These are phyloP conservation scores for Hebeloma cylindrosporum DNA, from an alignment of 768 basidiomycete species.

Conservation along the genomic window DNA sequence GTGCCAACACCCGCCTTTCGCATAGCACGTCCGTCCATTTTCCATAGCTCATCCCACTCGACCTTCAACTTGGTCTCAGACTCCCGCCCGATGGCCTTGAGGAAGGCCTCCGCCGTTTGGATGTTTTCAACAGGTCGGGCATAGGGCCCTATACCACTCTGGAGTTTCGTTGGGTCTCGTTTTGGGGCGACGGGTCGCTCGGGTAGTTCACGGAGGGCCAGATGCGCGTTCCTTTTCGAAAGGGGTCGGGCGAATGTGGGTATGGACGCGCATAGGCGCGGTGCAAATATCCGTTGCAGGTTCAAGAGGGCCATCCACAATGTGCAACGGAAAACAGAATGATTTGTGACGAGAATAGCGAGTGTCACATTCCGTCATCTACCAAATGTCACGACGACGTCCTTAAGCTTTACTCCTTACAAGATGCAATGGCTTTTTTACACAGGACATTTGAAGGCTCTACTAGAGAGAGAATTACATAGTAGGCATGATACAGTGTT, in stretches of 20 bases:
- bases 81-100: slow-evolving; percentile 72
- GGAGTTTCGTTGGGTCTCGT: slow-evolving; percentile 16
- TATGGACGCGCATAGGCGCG: slow-evolving; percentile 25
- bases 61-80: slow-evolving; percentile 62
- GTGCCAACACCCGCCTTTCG: slow-evolving; percentile 65
- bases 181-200: slow-evolving; percentile 34
- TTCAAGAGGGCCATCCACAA: slow-evolving; percentile 15
- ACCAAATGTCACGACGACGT: no score
- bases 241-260: slow-evolving; percentile 33
- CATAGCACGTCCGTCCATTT: slow-evolving; percentile 52
- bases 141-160: slow-evolving; percentile 9
- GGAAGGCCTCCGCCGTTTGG: slow-evolving; percentile 57
- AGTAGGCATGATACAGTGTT: no score
- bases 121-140: slow-evolving; percentile 18
- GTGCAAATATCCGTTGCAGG: slow-evolving; percentile 16
- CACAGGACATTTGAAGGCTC: no score
- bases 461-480: no score
- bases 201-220: no score
- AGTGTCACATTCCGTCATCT: no score
- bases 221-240: slow-evolving; percentile 12
- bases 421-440: no score
- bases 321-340: background rate
- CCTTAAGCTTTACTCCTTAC: no score
- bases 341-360: background rate
- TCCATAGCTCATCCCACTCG: slow-evolving; percentile 81